Base-by-base conservation (phyloP, 1,139 yeast genomes). In the Protomyces inouyei region DNA sequence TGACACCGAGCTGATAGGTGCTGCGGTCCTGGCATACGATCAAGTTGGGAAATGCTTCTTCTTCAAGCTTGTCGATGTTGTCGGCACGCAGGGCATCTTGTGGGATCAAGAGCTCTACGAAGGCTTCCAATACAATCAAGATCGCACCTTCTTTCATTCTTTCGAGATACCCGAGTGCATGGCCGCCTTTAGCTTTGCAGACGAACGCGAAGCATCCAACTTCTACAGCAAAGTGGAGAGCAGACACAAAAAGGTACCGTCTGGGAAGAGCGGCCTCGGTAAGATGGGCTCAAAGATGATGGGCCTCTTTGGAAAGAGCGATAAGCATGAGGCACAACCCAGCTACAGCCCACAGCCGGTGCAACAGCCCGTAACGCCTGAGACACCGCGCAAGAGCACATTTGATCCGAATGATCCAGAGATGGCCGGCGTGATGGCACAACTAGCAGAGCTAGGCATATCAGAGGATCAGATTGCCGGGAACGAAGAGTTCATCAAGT, bases 91-190 rank as follows among this genome's bases (percentile, higher is more conserved):
- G 52, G 98, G 98, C 21, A 96, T 93, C 0, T 70, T 93, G 0
- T 93, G 98, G 98, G 98, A 93, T 75, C 98, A 93, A 75, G 98
- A 93, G 74, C 76, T 93, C 57, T 93, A 89, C 73, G 86, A 90
- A 9, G 87, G 88, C 71, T 91, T 93, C 74, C 87, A 86, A 69
- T 93, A 93, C 76, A 83, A 88, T 73, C 98, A 93, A 75, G 98
- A 93, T 74, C 82, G 98, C 32, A 86, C 95, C 60, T 93, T 89
- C 76, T 93, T 93, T 80, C 98, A 93, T 74, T 82, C 96, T 9
- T 93, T 93, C 77, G 98, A 93, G 77, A 79, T 90, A 66, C 98
- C 93, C 71, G 95, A 89, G 32, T 92, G 97, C 73, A 81, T 81
- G 66, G 92, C 85, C n/a, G 98, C 98, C 0, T 78, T 93, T 25